phyloP scores from a whole-genome alignment of 495 filamentous ascomycete genomes.

The Sordaria brevicollis region DNA sequence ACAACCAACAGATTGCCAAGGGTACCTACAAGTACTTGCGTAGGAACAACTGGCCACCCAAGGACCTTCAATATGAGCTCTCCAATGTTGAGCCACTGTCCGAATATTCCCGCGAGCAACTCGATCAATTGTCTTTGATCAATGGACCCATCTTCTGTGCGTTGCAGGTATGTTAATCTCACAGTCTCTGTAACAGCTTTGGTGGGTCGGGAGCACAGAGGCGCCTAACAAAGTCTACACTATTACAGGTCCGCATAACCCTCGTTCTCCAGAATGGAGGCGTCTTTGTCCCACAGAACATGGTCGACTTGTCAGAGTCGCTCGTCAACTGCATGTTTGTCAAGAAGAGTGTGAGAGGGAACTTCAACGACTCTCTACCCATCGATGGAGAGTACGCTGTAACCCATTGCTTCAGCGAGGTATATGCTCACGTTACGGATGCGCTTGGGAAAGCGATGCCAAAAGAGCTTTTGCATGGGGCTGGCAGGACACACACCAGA shows the following conservation, averaged over 20 bases:
- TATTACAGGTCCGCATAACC: neutral
- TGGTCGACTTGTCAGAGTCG: neutral
- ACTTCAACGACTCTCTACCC: no score
- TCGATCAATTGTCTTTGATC: no score
- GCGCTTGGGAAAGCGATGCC: neutral
- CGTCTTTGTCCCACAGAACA: neutral
- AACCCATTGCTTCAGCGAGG: neutral
- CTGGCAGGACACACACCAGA: no score
- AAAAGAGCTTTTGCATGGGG: neutral
- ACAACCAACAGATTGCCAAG: neutral
- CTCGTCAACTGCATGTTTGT: neutral
- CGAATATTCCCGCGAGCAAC: no score
- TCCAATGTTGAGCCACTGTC: no score
- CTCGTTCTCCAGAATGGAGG: neutral
- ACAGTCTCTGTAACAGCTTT: no score
- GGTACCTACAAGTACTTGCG: neutral
- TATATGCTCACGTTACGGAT: no score
- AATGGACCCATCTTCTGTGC: no score
- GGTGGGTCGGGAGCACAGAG: no score
- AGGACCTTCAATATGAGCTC: no score
- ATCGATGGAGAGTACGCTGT: neutral
- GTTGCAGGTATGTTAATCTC: neutral
- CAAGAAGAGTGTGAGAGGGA: no score
- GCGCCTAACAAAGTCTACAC: neutral
- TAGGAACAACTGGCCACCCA: neutral